phyloP scores from a whole-genome alignment of 805 yeast species.

The Yamadazyma akitaensis region DNA sequence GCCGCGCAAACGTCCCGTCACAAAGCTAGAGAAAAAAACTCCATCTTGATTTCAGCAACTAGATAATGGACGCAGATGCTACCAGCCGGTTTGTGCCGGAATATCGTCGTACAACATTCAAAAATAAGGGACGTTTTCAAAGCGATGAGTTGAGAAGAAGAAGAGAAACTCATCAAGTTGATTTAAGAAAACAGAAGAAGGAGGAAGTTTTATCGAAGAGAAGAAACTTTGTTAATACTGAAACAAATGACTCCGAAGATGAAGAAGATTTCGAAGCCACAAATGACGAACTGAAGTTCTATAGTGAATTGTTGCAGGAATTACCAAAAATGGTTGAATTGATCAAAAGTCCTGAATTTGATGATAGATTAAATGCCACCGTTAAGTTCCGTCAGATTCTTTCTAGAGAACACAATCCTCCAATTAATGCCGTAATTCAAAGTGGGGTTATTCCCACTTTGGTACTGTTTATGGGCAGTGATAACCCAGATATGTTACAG shows the following conservation, averaged over 20 bases:
- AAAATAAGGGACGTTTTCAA: conserved; percentile 89
- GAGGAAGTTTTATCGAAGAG: conserved; percentile 93
- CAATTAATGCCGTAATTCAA: conserved; percentile 88
- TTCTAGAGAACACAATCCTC: conserved; percentile 93
- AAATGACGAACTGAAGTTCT: conserved; percentile 44
- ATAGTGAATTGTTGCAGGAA: conserved; percentile 49
- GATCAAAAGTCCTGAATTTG: conserved; percentile 71
- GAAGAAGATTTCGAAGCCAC: conserved; percentile 28
- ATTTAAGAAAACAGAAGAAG: conserved; percentile 91
- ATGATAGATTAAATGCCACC: conserved; percentile 82
- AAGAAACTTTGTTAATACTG: conserved; percentile 60
- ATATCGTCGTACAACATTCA: conserved; percentile 94
- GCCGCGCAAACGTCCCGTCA: conserved; percentile 7
- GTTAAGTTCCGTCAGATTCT: conserved; percentile 89
- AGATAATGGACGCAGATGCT: conserved; percentile 67
- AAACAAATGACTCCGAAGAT: conserved; percentile 40
- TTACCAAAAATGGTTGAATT: conserved; percentile 83
- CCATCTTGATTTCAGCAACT: conserved; percentile 3
- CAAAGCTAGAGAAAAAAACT: not conserved
- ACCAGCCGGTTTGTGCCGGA: conserved; percentile 90
- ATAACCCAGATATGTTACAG: conserved; percentile 83
- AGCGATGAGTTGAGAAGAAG: conserved; percentile 97
- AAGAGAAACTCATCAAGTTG: conserved; percentile 96
- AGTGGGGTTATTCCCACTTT: conserved; percentile 91
- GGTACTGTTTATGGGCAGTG: conserved; percentile 73